Percentiles rank a stretch among this genome's conserved stretches.
phyloP scores from a whole-genome alignment of 2,329 filamentous ascomycete genomes.

The Fusarium kyushuense region DNA sequence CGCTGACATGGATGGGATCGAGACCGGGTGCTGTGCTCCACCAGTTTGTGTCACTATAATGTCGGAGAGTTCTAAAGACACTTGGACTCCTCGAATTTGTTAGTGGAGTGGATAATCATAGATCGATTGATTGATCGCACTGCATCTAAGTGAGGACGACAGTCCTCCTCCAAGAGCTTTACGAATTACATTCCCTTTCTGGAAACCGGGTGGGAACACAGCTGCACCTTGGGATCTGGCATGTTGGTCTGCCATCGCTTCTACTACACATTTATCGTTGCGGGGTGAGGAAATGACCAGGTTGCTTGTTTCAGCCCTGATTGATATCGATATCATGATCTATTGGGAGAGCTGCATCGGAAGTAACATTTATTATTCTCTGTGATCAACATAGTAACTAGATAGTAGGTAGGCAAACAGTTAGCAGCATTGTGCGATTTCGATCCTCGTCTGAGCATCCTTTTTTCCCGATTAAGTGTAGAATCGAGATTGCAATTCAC shows the following conservation, averaged over 20 bases:
- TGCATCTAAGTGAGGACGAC: neutral
- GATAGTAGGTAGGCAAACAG: neutral
- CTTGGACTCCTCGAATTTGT: neutral
- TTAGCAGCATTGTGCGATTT: neutral
- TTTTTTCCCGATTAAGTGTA: neutral
- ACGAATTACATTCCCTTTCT: conserved; percentile 35
- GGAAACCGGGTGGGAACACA: conserved; percentile 28
- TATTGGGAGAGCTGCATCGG: neutral
- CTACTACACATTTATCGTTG: conserved; percentile 2
- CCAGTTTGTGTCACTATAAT: conserved; percentile 21
- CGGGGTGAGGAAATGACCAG: conserved; percentile 1
- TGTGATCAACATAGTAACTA: neutral
- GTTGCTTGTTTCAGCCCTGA: conserved; percentile 21
- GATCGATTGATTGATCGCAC: neutral
- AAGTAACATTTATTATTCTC: neutral
- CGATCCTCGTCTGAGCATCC: neutral
- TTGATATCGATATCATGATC: conserved; percentile 1
- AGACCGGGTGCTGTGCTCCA: conserved; percentile 22
- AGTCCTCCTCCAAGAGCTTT: neutral
- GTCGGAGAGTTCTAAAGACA: conserved; percentile 19
- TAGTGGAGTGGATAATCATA: conserved; percentile 13
- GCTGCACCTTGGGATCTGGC: conserved; percentile 33
- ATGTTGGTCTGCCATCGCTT: conserved; percentile 24
- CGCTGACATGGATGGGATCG: conserved; percentile 20
- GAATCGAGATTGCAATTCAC: neutral